Base-by-base conservation (phyloP, 2,329 filamentous ascomycete species). In the Colletotrichum abscissum region DNA sequence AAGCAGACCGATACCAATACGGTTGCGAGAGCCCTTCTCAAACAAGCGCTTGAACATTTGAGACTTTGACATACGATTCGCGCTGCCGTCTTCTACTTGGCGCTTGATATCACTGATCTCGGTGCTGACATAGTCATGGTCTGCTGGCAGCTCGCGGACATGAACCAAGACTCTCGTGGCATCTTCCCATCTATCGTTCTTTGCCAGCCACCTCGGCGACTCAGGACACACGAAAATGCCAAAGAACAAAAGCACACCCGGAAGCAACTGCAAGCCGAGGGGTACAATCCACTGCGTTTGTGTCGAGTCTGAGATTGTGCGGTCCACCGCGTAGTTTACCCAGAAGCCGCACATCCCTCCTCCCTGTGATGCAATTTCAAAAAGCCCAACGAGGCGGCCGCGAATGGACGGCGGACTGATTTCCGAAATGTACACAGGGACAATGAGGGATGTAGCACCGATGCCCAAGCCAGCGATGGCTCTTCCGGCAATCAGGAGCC, bases 341-440 rank as follows among this genome's bases (percentile, higher is more conserved):
- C 79, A 81, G 78, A 87, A 88, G 0, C 85, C 86, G 11, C 87
- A 81, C 71, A 88, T 86, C 71, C 86, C 86, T n/a, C 84, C 85
- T 4, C 86, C 80, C 11, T 86, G 86, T 16, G 88, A 86, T 81
- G 87, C 87, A 70, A 88, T 85, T 73, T 88, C 86, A 1, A 86
- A 85, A 8, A 88, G 78, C 30, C 86, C 86, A 28, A 88, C 85
- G n/a, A 88, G 85, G 22, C 87, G 78, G 76, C 88, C 88, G 78
- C 89, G 84, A 56, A 84, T 87, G 16, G 83, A 84, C 0, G 88
- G 85, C 75, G 88, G 87, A 0, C 88, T 86, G 76, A 86, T 87
- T 78, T 91, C 89, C 1, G 88, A 87, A 57, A 90, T 87, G 78
- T 91, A 91, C 49, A 91, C 85, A 2, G 89, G 89, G 2, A 91